Percentiles rank a stretch among this genome's conserved stretches.
phyloP scores from a whole-genome alignment of 2,329 filamentous ascomycete species.

The Endoconidiophora polonica region DNA sequence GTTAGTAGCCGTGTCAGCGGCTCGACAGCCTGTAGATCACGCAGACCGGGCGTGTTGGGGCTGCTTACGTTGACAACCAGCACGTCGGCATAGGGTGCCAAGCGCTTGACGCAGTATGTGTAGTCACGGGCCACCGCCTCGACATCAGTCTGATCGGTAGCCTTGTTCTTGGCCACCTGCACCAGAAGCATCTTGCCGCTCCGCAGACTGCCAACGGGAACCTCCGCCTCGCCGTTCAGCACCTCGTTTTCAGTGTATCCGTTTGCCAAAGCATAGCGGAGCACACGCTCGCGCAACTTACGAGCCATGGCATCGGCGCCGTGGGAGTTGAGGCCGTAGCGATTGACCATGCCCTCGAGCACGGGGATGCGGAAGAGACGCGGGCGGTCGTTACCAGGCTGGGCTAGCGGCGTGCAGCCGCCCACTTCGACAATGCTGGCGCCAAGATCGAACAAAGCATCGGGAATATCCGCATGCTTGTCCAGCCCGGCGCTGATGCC shows the following conservation, averaged over 20 bases:
- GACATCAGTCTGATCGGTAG: constrained; percentile 70
- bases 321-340: constrained; percentile 85
- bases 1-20: constrained; percentile 66
- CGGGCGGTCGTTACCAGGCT: constrained; percentile 73
- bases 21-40: constrained; percentile 69
- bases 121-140: constrained; percentile 67
- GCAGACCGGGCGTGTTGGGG: constrained; percentile 84
- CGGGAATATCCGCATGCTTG: constrained; percentile 81
- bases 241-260: constrained; percentile 59
- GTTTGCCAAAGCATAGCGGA: constrained; percentile 54
- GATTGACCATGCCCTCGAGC: constrained; percentile 80
- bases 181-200: constrained; percentile 68
- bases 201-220: constrained; percentile 67
- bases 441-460: constrained; percentile 68
- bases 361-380: constrained; percentile 75
- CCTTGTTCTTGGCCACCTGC: constrained; percentile 94
- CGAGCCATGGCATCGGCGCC: constrained; percentile 78
- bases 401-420: constrained; percentile 72
- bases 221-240: constrained; percentile 57
- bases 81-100: constrained; percentile 83
- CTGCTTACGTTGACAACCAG: constrained; percentile 97
- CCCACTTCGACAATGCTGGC: constrained; percentile 83
- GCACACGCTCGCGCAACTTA: constrained; percentile 58
- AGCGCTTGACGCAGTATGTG: constrained; percentile 68
- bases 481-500: constrained; percentile 92